These are phyloP conservation scores for Acanthamoeba royreba DNA, from an alignment of 208 protist genomes.

Conservation along the genomic window DNA sequence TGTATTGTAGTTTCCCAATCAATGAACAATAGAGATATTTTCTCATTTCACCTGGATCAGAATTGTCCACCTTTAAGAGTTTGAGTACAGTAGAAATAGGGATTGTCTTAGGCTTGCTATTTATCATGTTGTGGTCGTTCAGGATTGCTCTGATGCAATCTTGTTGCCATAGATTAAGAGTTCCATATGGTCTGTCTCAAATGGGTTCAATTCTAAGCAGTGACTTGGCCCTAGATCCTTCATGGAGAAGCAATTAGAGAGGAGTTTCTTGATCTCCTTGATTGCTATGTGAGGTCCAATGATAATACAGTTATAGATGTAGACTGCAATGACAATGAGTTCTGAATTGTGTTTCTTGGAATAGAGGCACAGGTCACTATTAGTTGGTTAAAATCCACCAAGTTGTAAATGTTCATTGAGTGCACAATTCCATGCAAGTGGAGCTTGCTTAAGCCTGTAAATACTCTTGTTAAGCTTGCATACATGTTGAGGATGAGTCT, in stretches of 20 bases:
- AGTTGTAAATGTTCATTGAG: not conserved
- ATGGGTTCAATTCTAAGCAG: not conserved
- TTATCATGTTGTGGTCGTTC: too few relatives aligned
- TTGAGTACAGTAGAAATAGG: too few relatives aligned
- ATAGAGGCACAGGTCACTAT: not conserved
- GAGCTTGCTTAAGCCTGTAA: slow-evolving; percentile 31
- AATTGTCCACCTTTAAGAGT: too few relatives aligned
- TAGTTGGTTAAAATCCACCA: not conserved
- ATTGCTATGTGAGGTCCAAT: not conserved
- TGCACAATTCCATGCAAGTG: not conserved
- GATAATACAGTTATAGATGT: slow-evolving; percentile 10
- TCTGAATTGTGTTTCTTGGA: not conserved
- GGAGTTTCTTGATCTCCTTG: not conserved
- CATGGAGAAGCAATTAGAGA: not conserved
- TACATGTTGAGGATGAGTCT: not conserved
- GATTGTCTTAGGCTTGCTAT: too few relatives aligned
- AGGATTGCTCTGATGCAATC: too few relatives aligned
- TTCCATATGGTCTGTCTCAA: not conserved
- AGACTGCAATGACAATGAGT: not conserved
- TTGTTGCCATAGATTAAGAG: too few relatives aligned
- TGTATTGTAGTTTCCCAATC: too few relatives aligned
- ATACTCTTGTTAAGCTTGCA: not conserved
- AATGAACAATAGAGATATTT: too few relatives aligned
- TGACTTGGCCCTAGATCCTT: not conserved
- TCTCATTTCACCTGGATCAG: too few relatives aligned